Base-by-base conservation (phyloP, 1,284 basidiomycete genomes). In the Bjerkandera adusta region DNA sequence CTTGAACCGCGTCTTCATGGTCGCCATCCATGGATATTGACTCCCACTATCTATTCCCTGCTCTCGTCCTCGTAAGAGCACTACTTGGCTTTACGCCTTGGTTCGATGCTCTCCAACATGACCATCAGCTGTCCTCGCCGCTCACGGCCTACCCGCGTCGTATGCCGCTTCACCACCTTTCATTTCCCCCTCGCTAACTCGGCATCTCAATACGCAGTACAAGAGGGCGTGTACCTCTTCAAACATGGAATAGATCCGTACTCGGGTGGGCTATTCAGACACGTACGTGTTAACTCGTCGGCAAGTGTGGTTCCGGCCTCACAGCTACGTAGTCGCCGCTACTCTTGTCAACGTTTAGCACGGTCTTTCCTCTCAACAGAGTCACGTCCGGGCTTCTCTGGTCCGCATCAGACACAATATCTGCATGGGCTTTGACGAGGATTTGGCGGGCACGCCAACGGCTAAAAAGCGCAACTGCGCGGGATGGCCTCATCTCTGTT, bases 211-310 rank as follows among this genome's bases (percentile, higher is more conserved):
- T 8, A 35, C 43, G 34, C 53, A 96, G 93, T 97, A 49, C 81
- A 83, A 58, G 94, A 97, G 66, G 92, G 93, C 2, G 74, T 93
- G 7, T 92, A 85, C 64, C 75, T 96, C 11, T 83, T 83, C 54
- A 67, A 74, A 27, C 72, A 85, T 65, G 81, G 79, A 4, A 69
- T 89, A 24, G 81, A 95, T 60, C 92, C 93, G 21, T 97, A 97
- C 59, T 77, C 83, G 47, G 91, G 90, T 37, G 89, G 90, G 1
- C 69, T 83, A 10, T 92, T 94, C 61, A 78, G 87, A 60, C 92
- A 94, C 66, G 92, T 94, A 67, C 52, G 81, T 61, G 6, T n/a
- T 5, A 18, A 13, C 21, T 46, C 40, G 3, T 34, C 43, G 42
- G 35, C 42, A 30, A 36, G 24, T 49, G 7, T 24, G 11, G 15